Evolutionary conservation across 495 filamentous ascomycete genomes (phyloP).

Genomic region (Penicillium alfredii): DNA sequence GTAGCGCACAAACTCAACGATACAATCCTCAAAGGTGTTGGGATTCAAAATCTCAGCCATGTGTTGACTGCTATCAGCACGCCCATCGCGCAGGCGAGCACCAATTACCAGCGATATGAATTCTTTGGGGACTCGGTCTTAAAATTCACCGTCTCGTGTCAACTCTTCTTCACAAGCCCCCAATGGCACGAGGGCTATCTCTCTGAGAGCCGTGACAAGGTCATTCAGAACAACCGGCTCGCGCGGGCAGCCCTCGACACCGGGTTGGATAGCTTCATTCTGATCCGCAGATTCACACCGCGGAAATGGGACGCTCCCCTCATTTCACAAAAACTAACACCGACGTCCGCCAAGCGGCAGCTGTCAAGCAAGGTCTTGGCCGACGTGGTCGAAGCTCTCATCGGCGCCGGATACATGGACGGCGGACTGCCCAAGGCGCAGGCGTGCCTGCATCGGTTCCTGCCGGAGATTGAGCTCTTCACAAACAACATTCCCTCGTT

Average conservation of each 20-base stretch:
- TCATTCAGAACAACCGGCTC: conserved; percentile 69
- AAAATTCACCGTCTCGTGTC: conserved; percentile 67
- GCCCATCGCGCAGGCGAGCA: conserved; percentile 51
- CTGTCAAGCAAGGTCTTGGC: conserved; percentile 78
- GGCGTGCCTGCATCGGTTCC: conserved; percentile 56
- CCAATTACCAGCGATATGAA: conserved; percentile 81
- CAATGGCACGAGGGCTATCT: conserved; percentile 77
- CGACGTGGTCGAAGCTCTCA: conserved; percentile 82
- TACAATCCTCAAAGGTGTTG: conserved; percentile 51
- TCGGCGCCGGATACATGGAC: conserved; percentile 70
- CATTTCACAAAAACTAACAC: conserved; percentile 37
- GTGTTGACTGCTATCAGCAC: conserved; percentile 70
- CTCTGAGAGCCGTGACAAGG: conserved; percentile 56
- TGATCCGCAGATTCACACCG: conserved; percentile 60
- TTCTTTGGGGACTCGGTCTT: conserved; percentile 84
- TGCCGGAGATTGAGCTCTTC: conserved; percentile 49
- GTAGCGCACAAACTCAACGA: conserved; percentile 58
- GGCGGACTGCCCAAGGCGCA: conserved; percentile 59
- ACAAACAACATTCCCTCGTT: conserved; percentile 2
- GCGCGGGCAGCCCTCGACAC: conserved; percentile 54
- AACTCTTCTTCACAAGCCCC: conserved; percentile 59
- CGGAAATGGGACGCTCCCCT: conserved; percentile 66
- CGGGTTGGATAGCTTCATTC: conserved; percentile 69
- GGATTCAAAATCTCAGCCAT: conserved; percentile 49
- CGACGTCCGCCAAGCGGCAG: conserved; percentile 21